A percentile compares a stretch with the other conserved stretches of the same genome.
These are phyloP conservation scores for Claviceps humidiphila DNA, from an alignment of 2,329 filamentous ascomycete genomes.

Conservation along the genomic window DNA sequence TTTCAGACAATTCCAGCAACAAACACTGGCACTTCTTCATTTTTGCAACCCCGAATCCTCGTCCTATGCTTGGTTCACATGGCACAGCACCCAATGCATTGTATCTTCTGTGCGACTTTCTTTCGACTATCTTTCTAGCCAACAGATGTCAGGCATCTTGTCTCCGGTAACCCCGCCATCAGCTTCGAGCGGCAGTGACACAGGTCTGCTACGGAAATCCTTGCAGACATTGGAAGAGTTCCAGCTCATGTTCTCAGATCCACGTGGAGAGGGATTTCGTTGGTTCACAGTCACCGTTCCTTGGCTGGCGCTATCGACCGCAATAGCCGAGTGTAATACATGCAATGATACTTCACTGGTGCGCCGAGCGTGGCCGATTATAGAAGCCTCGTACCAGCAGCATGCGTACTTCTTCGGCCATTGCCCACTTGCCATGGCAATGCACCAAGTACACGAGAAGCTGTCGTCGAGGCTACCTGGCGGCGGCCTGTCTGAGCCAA, in stretches of 20 bases:
- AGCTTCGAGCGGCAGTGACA: not conserved
- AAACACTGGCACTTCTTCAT: slow-evolving; percentile 3
- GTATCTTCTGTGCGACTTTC: slow-evolving; percentile 5
- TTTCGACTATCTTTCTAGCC: not conserved
- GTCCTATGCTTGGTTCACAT: slow-evolving; percentile 8
- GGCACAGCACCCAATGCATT: slow-evolving; percentile 8
- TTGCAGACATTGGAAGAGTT: slow-evolving; percentile 4
- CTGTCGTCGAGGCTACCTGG: not conserved
- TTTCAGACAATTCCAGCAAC: slow-evolving; percentile 4
- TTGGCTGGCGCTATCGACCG: slow-evolving; percentile 6
- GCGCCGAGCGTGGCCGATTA: slow-evolving; percentile 4
- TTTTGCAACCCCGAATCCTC: slow-evolving; percentile 8
- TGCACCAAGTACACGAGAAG: not conserved
- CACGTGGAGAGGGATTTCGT: slow-evolving; percentile 6
- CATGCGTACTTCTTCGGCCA: not conserved
- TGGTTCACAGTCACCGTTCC: slow-evolving; percentile 6
- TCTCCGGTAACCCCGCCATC: not conserved
- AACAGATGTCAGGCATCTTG: not conserved
- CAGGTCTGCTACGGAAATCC: slow-evolving; percentile 1
- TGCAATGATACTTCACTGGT: slow-evolving; percentile 4
- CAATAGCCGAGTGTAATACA: slow-evolving; percentile 7
- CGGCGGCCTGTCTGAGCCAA: not conserved
- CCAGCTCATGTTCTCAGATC: slow-evolving; percentile 6
- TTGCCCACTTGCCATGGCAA: not conserved
- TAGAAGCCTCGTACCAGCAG: slow-evolving; percentile 6